Evolutionary conservation across 345 rosid species (phyloP), one percentile per base, ranked within the genome.

Genomic region (Acer saccharum): DNA sequence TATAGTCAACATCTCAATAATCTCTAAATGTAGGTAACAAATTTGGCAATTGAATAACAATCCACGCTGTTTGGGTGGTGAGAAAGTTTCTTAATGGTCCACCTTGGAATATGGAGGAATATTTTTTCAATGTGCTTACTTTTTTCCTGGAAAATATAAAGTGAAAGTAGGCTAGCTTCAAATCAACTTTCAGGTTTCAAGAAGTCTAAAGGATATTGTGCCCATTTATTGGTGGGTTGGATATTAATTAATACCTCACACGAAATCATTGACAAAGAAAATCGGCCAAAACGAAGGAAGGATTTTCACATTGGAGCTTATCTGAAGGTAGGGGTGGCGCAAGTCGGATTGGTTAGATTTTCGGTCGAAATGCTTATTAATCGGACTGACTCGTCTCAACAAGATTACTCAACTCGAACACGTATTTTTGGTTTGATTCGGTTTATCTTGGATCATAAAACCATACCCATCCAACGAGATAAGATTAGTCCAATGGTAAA

Each of bases 41-140:
- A 73, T 62, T 41, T 62, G 13, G 16, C 50, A 63, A 74, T 21
- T 44, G 60, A 73, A 43, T 7, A 43, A 62, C 60, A 43, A 46
- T 63, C 69, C 61, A 62, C 63, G 58, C 43, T 69, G 27, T 62
- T 73, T 44, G 25, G 69, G 17, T 73, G 58, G 57, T 54, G 58
- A 54, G 58, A 11, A 18, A 55, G 25, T 16, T 70, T 13, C 39
- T 25, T 32, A 35, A 4, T 27, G 2, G 6, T 14, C 55, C 20
- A n/a, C n/a, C 54, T 68, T 6, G 54, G 54, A 68, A 9, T 43
- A 20, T 16, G 54, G 29, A 43, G 21, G 71, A 67, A 39, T 67
- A 41, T 67, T 67, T 43, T 41, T 68, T 68, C 54, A 10, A 43
- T 43, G 46, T 8, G 11, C 46, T 43, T 43, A 9, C 7, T 43